Base-by-base conservation (phyloP, 2,329 filamentous ascomycete genomes). In the Calycina herbarum region DNA sequence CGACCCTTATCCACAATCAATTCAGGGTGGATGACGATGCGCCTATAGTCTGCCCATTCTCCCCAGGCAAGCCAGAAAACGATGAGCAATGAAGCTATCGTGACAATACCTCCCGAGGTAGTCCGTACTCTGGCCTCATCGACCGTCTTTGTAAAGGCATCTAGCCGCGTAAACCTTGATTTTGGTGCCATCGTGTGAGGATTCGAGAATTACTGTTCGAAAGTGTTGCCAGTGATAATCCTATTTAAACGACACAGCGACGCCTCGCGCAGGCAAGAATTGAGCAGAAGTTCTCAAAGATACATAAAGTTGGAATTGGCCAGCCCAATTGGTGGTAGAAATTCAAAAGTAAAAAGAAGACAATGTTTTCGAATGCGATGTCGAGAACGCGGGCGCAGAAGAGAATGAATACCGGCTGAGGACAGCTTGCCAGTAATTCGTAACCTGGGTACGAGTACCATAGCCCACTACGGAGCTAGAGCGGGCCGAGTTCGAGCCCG, bases 91-190 rank as follows among this genome's bases (percentile, higher is more conserved):
- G 94, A 97, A 71, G 90, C 85, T 73, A 99, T 93, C 64, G 95
- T 99, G 74, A 99, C 93, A 73, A 99, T 87, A 71, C 95, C 95
- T 71, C 95, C 95, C 2, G 93, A 97, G 6, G 94, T 97, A 38
- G 95, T 99, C 74, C 96, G 91, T 77, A 99, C 88, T 74, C 95
- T 88, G 71, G 96, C 95, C 87, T 99, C 95, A 79, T 99, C 95
- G 73, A 99, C 95, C 13, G 95, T 99, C 82, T 99, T 99, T 61
- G 94, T 97, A 78, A 99, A 99, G 84, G 95, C 95, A 80, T 99
- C 95, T 70, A 99, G 92, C 86, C 90, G 90, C 67, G 92, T 97
- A 78, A 99, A 97, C 79, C 95, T 89, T 73, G 93, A 96, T 83
- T 96, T 97, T 76, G 89, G 82, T 71, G 94, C 84, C 95, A 98